Percentiles rank a stretch among this genome's conserved stretches.
Conservation (phyloP, 441 rosid species). For the Erodium texanum region DNA sequence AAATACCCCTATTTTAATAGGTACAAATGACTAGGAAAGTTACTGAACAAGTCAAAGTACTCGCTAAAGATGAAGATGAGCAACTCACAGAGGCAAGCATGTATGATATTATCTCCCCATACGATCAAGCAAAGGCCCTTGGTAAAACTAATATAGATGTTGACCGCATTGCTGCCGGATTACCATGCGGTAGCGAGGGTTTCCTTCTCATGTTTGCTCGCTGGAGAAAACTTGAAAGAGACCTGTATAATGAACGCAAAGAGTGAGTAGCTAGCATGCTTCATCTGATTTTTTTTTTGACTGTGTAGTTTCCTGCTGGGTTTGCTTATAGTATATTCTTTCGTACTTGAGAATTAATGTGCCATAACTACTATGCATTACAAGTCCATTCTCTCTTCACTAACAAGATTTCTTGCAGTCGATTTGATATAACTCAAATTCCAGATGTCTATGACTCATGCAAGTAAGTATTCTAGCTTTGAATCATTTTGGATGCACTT, state of each 20-base stretch:
- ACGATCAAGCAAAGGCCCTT: conserved; percentile 99
- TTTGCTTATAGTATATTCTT: not conserved
- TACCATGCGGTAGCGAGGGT: conserved; percentile 99
- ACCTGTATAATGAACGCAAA: conserved; percentile 95
- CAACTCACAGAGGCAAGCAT: conserved; percentile 64
- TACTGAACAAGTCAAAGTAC: conserved; percentile 89
- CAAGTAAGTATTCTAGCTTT: conserved; percentile 67
- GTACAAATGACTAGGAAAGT: conserved; percentile 79
- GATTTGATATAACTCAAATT: conserved; percentile 97
- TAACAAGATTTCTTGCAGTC: conserved; percentile 26
- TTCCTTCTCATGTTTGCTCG: conserved; percentile 99
- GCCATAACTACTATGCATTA: not conserved
- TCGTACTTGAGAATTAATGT: not conserved
- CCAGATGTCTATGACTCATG: conserved; percentile 99
- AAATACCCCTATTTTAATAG: conserved; percentile 26
- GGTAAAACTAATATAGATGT: conserved; percentile 95
- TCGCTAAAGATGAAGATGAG: conserved; percentile 93
- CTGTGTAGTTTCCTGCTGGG: not conserved
- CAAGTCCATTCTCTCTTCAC: not conserved
- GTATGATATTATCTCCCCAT: conserved; percentile 72
- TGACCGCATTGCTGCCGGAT: conserved; percentile 97
- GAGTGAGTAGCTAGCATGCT: conserved; percentile 42
- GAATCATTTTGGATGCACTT: conserved; percentile 9
- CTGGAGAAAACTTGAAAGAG: conserved; percentile 99
- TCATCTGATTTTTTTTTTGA: not conserved